A percentile compares a stretch with the other conserved stretches of the same genome.
These are phyloP conservation scores for Aureobasidium lini DNA, from an alignment of 2,329 filamentous ascomycete genomes.

Conservation along the genomic window DNA sequence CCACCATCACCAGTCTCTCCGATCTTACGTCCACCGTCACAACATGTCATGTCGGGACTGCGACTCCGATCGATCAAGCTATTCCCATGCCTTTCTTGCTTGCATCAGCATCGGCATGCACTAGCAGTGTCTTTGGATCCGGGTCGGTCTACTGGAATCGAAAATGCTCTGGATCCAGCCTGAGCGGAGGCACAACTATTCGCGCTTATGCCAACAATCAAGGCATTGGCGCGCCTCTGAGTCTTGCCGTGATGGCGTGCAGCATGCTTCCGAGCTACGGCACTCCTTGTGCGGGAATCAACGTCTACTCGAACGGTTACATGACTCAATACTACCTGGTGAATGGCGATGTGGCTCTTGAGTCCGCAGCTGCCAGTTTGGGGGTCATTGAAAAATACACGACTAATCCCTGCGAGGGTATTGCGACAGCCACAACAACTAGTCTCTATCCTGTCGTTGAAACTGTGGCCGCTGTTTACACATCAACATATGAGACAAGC, in stretches of 20 bases:
- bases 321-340: background rate
- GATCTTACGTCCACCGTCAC: background rate
- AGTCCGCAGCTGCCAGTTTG: background rate
- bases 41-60: background rate
- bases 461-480: background rate
- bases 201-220: background rate
- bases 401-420: background rate
- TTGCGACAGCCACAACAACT: background rate
- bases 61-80: background rate
- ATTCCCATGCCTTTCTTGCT: no score
- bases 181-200: background rate
- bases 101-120: background rate
- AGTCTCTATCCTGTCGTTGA: background rate
- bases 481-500: background rate
- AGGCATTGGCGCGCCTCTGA: background rate
- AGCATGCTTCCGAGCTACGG: no score
- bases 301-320: background rate
- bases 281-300: background rate
- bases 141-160: background rate
- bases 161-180: background rate
- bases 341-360: background rate
- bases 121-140: background rate
- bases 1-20: background rate
- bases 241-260: no score
- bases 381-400: background rate